These are phyloP conservation scores for Dictyostelium firmibasis DNA, from an alignment of 78 protist genomes.

Conservation along the genomic window DNA sequence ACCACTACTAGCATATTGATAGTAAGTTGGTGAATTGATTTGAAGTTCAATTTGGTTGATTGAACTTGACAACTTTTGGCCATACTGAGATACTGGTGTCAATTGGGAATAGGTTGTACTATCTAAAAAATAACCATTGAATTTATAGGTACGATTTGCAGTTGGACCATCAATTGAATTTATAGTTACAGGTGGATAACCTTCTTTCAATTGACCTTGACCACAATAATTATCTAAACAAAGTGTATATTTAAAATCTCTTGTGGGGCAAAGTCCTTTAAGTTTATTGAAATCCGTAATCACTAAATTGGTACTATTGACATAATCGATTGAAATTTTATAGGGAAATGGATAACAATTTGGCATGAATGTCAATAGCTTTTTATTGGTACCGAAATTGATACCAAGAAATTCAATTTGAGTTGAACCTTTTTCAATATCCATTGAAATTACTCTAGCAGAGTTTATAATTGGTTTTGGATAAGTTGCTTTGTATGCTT, in stretches of 20 bases:
- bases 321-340: neutral
- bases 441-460: neutral
- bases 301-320: neutral
- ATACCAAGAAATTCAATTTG: neutral
- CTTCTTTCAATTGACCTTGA: neutral
- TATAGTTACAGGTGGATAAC: neutral
- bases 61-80: neutral
- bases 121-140: slow-evolving; percentile 7
- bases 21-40: neutral
- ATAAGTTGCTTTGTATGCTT: neutral
- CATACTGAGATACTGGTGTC: neutral
- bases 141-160: neutral
- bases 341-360: slow-evolving; percentile 7
- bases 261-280: neutral
- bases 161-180: neutral
- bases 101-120: neutral
- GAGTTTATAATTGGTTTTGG: neutral
- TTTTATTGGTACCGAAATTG: neutral
- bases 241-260: neutral
- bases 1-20: neutral
- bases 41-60: neutral
- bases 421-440: neutral
- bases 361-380: neutral
- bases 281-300: neutral
- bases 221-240: neutral